Conservation (phyloP, 345 rosid species). For the Eucalyptus rudis region DNA sequence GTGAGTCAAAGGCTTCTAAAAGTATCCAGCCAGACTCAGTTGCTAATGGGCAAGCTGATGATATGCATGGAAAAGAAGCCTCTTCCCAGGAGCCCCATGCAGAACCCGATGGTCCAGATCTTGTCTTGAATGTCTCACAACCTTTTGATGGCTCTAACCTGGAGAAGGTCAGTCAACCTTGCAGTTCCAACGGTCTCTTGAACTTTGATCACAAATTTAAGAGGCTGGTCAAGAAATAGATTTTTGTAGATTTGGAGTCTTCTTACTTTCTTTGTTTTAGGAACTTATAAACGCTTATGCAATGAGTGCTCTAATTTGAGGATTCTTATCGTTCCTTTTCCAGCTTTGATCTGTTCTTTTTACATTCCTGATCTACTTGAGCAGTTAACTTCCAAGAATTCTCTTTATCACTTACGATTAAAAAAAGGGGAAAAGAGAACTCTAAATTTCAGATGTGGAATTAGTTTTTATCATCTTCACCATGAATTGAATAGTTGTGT, state of each 20-base stretch:
- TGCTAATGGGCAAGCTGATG: constrained; percentile 10
- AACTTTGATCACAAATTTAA: not conserved
- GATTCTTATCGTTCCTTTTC: not conserved
- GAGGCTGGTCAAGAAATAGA: not conserved
- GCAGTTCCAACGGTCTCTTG: not conserved
- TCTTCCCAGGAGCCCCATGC: not conserved
- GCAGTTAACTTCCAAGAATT: not conserved
- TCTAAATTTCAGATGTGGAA: not conserved
- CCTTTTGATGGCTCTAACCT: constrained; percentile 2
- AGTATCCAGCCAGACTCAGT: constrained; percentile 4
- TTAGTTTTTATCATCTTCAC: not conserved
- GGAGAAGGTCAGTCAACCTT: not conserved
- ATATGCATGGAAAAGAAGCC: constrained; percentile 7
- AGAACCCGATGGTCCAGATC: constrained; percentile 8
- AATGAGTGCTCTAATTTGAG: not conserved
- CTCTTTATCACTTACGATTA: not conserved
- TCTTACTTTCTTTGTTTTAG: not conserved
- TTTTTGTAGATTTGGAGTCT: not conserved
- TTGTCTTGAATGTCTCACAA: constrained; percentile 3
- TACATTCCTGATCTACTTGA: not conserved
- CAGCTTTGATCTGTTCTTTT: not conserved
- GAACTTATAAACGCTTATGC: not conserved
- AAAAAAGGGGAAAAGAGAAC: not conserved
- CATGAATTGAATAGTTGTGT: not conserved
- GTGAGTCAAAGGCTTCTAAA: constrained; percentile 12